phyloP scores from a whole-genome alignment of 2,329 filamentous ascomycete genomes.

The Elsinoe australis region DNA sequence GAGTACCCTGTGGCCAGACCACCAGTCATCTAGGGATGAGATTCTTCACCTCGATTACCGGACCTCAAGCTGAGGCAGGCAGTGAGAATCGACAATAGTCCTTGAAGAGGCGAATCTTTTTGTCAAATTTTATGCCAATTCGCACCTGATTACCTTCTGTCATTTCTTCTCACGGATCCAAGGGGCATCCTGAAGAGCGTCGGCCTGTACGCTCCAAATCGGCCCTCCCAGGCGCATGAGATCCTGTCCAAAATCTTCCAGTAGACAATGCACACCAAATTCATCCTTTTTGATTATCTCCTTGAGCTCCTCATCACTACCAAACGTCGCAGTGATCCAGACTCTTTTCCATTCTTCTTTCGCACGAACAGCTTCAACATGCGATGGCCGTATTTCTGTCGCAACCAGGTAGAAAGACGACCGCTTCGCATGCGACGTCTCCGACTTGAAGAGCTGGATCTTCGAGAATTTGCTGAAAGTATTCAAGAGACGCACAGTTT shows the following conservation, averaged over 20 bases:
- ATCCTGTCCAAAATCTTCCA: conserved; percentile 18
- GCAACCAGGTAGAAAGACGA: conserved; percentile 25
- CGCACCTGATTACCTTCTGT: too few relatives aligned
- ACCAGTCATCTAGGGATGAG: too few relatives aligned
- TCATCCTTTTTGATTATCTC: neutral
- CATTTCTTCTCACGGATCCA: too few relatives aligned
- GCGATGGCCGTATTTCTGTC: conserved; percentile 17
- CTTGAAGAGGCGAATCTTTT: too few relatives aligned
- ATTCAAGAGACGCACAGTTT: conserved; percentile 18
- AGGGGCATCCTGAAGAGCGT: conserved; percentile 13
- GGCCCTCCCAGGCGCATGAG: conserved; percentile 9
- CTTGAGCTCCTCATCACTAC: conserved; percentile 15
- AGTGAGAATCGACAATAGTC: too few relatives aligned
- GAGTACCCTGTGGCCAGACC: too few relatives aligned
- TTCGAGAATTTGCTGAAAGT: conserved; percentile 21
- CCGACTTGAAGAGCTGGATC: conserved; percentile 23
- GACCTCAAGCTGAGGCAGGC: too few relatives aligned
- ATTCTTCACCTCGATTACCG: too few relatives aligned
- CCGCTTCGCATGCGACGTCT: conserved; percentile 19
- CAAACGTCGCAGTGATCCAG: conserved; percentile 20
- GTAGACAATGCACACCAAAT: conserved; percentile 15
- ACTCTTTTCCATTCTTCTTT: conserved; percentile 19
- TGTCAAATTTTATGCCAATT: too few relatives aligned
- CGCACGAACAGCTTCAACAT: conserved; percentile 5
- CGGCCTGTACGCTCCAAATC: conserved; percentile 19